phyloP scores from a whole-genome alignment of 2,329 filamentous ascomycete genomes.

The Clarireedia sp. region DNA sequence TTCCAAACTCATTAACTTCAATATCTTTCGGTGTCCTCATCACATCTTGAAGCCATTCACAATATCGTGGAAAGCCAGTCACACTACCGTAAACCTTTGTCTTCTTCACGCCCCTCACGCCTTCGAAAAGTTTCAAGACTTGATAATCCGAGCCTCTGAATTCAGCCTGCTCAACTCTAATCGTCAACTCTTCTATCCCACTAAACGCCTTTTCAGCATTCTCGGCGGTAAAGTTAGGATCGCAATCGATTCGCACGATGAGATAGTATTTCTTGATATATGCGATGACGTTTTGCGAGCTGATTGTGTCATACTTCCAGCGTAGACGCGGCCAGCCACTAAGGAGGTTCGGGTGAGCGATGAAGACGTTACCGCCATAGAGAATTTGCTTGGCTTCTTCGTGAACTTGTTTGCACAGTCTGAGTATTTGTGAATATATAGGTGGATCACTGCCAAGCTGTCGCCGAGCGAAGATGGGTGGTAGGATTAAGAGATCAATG shows the following conservation, averaged over 20 bases:
- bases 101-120: slow-evolving; percentile 36
- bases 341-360: slow-evolving; percentile 40
- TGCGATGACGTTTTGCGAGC: slow-evolving; percentile 23
- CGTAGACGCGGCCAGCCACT: slow-evolving; percentile 36
- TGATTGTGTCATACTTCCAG: slow-evolving; percentile 31
- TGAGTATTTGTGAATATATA: slow-evolving; percentile 29
- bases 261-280: slow-evolving; percentile 39
- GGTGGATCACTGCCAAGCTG: slow-evolving; percentile 14
- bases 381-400: slow-evolving; percentile 33
- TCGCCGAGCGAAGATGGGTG: slow-evolving; percentile 14
- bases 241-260: slow-evolving; percentile 40
- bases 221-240: slow-evolving; percentile 35
- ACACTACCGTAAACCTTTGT: slow-evolving; percentile 33
- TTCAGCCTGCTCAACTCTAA: slow-evolving; percentile 42
- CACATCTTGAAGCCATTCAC: slow-evolving; percentile 20
- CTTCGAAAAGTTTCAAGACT: slow-evolving; percentile 37
- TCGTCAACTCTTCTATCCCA: slow-evolving; percentile 37
- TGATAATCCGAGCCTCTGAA: slow-evolving; percentile 35
- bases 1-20: not conserved
- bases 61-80: slow-evolving; percentile 23
- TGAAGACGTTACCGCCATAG: slow-evolving; percentile 42
- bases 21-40: slow-evolving; percentile 18
- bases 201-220: slow-evolving; percentile 37
- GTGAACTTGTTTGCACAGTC: slow-evolving; percentile 17
- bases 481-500: slow-evolving; percentile 24